Evolutionary conservation across 2,329 filamentous ascomycete genomes (phyloP), one percentile per base, ranked within the genome.

Genomic region (Diaporthe sp.): DNA sequence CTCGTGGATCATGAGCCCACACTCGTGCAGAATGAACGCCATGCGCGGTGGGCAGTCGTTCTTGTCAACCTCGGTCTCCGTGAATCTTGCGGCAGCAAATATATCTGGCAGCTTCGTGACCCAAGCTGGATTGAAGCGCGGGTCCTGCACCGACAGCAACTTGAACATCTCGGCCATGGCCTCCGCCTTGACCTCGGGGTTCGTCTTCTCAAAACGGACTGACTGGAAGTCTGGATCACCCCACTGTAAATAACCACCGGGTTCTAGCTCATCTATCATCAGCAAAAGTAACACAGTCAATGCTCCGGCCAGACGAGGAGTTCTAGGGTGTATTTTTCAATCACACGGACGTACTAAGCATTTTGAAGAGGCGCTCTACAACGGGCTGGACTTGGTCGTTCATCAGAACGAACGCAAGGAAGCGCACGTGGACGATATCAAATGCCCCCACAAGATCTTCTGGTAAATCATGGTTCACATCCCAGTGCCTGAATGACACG

Each of bases 351-450:
- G 15, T 75, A 80, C 79, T 79, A 2, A 80, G 71, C 71, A 80
- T 42, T 9, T 57, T 77, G 22, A 75, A 76, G 2, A 80, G 65
- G 22, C 74, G 79, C 2, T 71, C 67, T 3, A 79, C 74, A 0
- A 76, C 73, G 15, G 22, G 31, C 13, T 74, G 72, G 13, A 79
- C 76, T 12, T 79, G 76, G 3, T 77, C 76, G n/a, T 72, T 61
- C 13, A 79, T n/a, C 4, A 81, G 72, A 25, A 79, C 78, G 22
- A 73, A 73, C 7, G 72, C 7, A n/a, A 80, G 76, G 75, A 79
- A 77, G 17, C 79, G 78, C n/a, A 81, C 53, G 39, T 81, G 73
- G 28, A 80, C 75, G n/a, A 81, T 68, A 46, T 81, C 79, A 34
- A 77, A 81, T 3, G 46, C 53, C 3, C 71, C 75, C 3, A 78